phyloP scores from a whole-genome alignment of 2,329 filamentous ascomycete genomes.

The Aspergillus sp. region DNA sequence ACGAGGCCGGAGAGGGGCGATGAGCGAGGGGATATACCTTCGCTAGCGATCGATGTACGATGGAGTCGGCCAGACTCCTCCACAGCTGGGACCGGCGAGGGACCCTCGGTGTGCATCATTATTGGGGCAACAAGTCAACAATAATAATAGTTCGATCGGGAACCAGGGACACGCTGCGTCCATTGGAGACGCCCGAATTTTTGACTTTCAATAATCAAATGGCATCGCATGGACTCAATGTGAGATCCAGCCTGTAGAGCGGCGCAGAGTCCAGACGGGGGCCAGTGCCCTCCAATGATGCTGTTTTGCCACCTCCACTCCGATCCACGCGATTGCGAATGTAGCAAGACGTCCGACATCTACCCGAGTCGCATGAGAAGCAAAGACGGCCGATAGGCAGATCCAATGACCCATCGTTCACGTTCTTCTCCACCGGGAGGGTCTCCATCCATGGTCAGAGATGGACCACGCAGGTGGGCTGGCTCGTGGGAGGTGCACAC shows the following conservation, averaged over 20 bases:
- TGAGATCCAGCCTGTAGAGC: background rate
- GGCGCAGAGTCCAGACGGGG: background rate
- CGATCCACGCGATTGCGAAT: slow-evolving; percentile 16
- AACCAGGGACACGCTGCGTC: background rate
- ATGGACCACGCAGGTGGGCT: background rate
- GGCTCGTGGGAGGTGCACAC: background rate
- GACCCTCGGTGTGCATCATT: background rate
- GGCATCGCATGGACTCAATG: too few species aligned
- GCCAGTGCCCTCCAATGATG: slow-evolving; percentile 7
- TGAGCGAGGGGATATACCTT: slow-evolving; percentile 10
- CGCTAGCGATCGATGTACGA: background rate
- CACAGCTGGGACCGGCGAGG: background rate
- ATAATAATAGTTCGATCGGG: background rate
- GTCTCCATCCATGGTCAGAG: slow-evolving; percentile 6
- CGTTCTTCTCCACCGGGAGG: slow-evolving; percentile 8
- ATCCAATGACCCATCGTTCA: slow-evolving; percentile 21
- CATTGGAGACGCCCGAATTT: background rate
- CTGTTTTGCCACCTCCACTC: slow-evolving; percentile 6
- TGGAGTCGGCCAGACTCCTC: background rate
- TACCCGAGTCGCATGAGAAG: slow-evolving; percentile 6
- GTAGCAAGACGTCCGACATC: slow-evolving; percentile 20
- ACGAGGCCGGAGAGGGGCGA: background rate
- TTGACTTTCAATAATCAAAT: background rate
- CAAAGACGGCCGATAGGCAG: slow-evolving; percentile 19
- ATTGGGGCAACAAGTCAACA: background rate